Conservation (phyloP, 139 green algal genomes). For the Chara braunii region DNA sequence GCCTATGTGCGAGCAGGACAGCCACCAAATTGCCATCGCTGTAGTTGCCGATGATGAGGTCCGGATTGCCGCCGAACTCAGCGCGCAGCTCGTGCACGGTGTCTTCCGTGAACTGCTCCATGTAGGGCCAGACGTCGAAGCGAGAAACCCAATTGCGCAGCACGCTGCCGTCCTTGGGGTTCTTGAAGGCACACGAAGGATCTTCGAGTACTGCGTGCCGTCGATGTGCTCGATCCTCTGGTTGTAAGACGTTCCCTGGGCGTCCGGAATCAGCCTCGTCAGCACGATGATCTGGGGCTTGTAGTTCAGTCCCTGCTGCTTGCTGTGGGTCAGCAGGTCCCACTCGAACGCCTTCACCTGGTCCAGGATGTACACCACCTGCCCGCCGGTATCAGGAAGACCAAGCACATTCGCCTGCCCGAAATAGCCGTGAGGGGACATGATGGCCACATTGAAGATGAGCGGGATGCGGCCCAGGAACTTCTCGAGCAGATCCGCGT, state of each 20-base stretch:
- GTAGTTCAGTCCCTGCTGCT: constrained; percentile 25
- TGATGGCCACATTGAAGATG: constrained; percentile 65
- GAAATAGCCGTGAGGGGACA: constrained; percentile 76
- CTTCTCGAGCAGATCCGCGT: constrained; percentile 50
- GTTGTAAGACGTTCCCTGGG: constrained; percentile 64
- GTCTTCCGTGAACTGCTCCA: constrained; percentile 71
- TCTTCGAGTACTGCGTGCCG: constrained; percentile 55
- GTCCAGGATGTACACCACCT: constrained; percentile 83
- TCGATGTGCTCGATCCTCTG: constrained; percentile 65
- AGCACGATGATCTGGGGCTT: constrained; percentile 63
- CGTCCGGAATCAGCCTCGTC: constrained; percentile 70
- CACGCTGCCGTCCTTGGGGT: constrained; percentile 33
- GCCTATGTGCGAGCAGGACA: constrained; percentile 56
- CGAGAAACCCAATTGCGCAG: constrained; percentile 64
- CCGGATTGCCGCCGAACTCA: constrained; percentile 56
- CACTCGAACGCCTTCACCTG: constrained; percentile 38
- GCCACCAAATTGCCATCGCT: constrained; percentile 75
- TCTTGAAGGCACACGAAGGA: constrained; percentile 71
- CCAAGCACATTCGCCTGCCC: constrained; percentile 65
- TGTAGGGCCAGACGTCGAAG: constrained; percentile 73
- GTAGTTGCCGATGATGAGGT: constrained; percentile 80
- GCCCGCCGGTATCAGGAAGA: constrained; percentile 59
- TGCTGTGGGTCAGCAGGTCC: constrained; percentile 4
- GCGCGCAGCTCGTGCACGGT: constrained; percentile 48
- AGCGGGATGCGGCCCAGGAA: constrained; percentile 54